phyloP scores from a whole-genome alignment of 768 basidiomycete genomes.

The Gelatoporia subvermispora region DNA sequence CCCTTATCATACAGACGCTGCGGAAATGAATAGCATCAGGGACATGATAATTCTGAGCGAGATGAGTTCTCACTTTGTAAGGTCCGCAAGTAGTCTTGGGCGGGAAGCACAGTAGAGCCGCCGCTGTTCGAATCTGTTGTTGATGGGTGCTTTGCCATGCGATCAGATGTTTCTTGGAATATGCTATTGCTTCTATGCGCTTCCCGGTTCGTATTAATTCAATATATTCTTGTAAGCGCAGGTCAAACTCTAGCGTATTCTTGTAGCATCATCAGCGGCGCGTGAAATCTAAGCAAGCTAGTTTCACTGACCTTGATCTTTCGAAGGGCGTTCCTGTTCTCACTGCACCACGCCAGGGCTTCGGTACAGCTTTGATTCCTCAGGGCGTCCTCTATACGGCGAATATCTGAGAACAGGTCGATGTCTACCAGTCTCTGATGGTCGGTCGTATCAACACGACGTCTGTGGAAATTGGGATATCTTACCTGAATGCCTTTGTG shows the following conservation, averaged over 20 bases:
- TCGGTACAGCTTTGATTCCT: conserved; percentile 73
- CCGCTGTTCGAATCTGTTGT: conserved; percentile 69
- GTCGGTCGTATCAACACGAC: neutral
- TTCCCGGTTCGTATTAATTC: conserved; percentile 75
- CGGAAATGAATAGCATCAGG: too few relatives aligned
- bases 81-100: conserved; percentile 66
- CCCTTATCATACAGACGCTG: conserved; percentile 80
- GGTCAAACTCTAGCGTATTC: conserved; percentile 94
- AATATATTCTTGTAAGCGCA: conserved; percentile 94
- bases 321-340: conserved; percentile 88
- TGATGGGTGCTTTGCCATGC: conserved; percentile 82
- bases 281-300: neutral
- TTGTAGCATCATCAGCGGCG: conserved; percentile 26
- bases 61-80: conserved; percentile 75
- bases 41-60: conserved; percentile 2
- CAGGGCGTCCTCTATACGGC: conserved; percentile 80
- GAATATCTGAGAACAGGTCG: conserved; percentile 86
- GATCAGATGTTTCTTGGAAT: conserved; percentile 75
- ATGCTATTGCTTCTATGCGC: conserved; percentile 73
- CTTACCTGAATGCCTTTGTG: conserved; percentile 75
- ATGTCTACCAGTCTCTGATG: conserved; percentile 83
- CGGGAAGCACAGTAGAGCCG: conserved; percentile 70
- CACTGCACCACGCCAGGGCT: conserved; percentile 92
- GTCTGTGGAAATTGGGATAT: neutral
- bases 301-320: conserved; percentile 74